These are phyloP conservation scores for Phytophthora syringae DNA, from an alignment of 352 stramenopile genomes.

Conservation along the genomic window DNA sequence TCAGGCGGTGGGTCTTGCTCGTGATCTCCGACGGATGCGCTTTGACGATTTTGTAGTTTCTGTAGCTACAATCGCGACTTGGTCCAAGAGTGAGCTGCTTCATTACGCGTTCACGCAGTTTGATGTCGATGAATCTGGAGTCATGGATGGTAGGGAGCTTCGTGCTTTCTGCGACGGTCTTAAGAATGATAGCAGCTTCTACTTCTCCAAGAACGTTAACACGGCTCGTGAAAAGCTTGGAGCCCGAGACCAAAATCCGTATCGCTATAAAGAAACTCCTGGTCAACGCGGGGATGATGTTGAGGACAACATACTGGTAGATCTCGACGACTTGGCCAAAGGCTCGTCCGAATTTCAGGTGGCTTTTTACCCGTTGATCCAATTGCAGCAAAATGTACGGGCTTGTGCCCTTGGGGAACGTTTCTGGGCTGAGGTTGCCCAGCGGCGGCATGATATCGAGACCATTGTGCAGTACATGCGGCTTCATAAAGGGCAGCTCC, in stretches of 20 bases:
- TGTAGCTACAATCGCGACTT: constrained; percentile 53
- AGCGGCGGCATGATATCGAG: constrained; percentile 53
- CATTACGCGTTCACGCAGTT: constrained; percentile 77
- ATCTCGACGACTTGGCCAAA: constrained; percentile 63
- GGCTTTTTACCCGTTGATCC: constrained; percentile 71
- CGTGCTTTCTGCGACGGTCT: constrained; percentile 60
- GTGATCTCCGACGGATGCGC: constrained; percentile 37
- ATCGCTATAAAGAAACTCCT: background rate
- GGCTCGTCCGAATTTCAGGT: constrained; percentile 61
- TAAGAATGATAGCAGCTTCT: constrained; percentile 63
- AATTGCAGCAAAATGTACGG: constrained; percentile 70
- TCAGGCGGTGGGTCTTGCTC: constrained; percentile 40
- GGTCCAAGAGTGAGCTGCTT: constrained; percentile 59
- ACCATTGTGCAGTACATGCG: constrained; percentile 70
- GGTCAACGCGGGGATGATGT: constrained; percentile 9
- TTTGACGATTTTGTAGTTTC: constrained; percentile 76
- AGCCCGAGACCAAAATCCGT: constrained; percentile 14
- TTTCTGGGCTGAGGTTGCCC: constrained; percentile 50
- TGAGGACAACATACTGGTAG: constrained; percentile 50
- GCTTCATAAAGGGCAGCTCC: constrained; percentile 56
- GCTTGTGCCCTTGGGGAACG: constrained; percentile 50
- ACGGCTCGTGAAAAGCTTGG: constrained; percentile 60
- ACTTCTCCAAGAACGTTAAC: constrained; percentile 72
- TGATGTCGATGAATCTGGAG: constrained; percentile 66
- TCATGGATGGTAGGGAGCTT: constrained; percentile 66